Percentiles rank a stretch among this genome's conserved stretches.
Evolutionary conservation across 163 green algal genomes (phyloP).

Genomic region (Chloromonas sp.): DNA sequence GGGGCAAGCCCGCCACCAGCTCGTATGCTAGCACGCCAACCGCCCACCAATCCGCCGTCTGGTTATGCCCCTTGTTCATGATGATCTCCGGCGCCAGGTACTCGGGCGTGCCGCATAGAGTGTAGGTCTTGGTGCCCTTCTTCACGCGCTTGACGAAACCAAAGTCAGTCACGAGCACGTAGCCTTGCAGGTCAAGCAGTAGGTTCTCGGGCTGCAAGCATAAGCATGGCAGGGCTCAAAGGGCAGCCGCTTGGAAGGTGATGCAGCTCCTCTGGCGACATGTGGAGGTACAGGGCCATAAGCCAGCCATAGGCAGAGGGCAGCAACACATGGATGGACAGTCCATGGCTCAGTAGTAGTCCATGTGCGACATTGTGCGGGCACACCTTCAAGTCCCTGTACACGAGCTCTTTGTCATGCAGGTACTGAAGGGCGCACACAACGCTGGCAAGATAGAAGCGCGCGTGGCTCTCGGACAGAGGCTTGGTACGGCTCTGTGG

Average conservation of each 20-base stretch:
- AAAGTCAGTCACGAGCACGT: conserved; percentile 81
- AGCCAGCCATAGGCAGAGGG: background rate
- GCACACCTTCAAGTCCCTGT: conserved; percentile 36
- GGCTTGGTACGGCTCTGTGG: conserved; percentile 48
- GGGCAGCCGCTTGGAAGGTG: too few relatives aligned
- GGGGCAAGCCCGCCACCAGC: conserved; percentile 76
- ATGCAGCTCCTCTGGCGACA: too few relatives aligned
- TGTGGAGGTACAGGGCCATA: background rate
- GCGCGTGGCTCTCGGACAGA: conserved; percentile 64
- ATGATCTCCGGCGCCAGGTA: conserved; percentile 89
- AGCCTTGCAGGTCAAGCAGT: conserved; percentile 63
- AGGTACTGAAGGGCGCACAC: conserved; percentile 81
- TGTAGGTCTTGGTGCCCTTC: conserved; percentile 73
- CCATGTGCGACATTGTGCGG: background rate
- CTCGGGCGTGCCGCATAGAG: conserved; percentile 93
- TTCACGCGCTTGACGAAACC: conserved; percentile 81
- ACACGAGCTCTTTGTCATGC: conserved; percentile 67
- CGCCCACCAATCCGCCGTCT: conserved; percentile 85
- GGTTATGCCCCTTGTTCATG: conserved; percentile 71
- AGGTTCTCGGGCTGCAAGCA: conserved; percentile 76
- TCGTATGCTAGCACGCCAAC: conserved; percentile 76
- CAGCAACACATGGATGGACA: too few relatives aligned
- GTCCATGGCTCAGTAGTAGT: too few relatives aligned
- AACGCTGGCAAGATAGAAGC: conserved; percentile 85
- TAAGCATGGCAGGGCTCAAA: too few relatives aligned